Evolutionary conservation across 2,329 filamentous ascomycete genomes (phyloP), one percentile per base, ranked within the genome.

Genomic region (Acrocalymma vagum): DNA sequence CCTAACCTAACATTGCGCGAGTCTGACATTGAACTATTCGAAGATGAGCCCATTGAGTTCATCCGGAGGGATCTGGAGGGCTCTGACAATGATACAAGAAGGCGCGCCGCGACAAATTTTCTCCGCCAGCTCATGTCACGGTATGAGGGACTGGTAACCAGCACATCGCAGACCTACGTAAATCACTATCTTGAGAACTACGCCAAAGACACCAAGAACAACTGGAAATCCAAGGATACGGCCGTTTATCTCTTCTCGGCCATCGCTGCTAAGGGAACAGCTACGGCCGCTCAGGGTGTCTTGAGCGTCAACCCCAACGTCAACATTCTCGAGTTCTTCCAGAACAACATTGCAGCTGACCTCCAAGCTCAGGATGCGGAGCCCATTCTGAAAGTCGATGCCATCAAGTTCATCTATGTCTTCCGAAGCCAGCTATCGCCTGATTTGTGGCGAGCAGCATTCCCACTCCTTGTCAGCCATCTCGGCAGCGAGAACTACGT

Each of bases 31-130:
- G 94, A 99, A 69, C 81, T 96, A 54, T 97, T 99, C 58, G 94
- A 99, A 67, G 95, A 99, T 65, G 95, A 99, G 74, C 94, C 94
- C 0, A 99, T 99, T 53, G 94, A 99, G 70, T 99, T 95, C 66
- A 99, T 99, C 63, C 83, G 94, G 50, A 83, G 91, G 60, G 94
- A 99, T 70, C 78, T 99, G 31, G 94, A 99, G 69, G 94, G 94
- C 6, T 96, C 94, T 2, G 94, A 99, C 70, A 95, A 88, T 38
- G 94, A 97, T 67, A 99, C 94, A 2, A 81, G 94, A 62, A 81
- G 94, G 55, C 83, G 94, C 61, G 93, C 94, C 26, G 92, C 95
- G 1, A 97, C 93, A 1, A 94, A 97, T 68, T 99, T 99, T 74
- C 74, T 99, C 43, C 83, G 90, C 49, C 88, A 91, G 63, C 80